Evolutionary conservation across 1,284 basidiomycete genomes (phyloP).

Genomic region (Pulveroboletus sp.): DNA sequence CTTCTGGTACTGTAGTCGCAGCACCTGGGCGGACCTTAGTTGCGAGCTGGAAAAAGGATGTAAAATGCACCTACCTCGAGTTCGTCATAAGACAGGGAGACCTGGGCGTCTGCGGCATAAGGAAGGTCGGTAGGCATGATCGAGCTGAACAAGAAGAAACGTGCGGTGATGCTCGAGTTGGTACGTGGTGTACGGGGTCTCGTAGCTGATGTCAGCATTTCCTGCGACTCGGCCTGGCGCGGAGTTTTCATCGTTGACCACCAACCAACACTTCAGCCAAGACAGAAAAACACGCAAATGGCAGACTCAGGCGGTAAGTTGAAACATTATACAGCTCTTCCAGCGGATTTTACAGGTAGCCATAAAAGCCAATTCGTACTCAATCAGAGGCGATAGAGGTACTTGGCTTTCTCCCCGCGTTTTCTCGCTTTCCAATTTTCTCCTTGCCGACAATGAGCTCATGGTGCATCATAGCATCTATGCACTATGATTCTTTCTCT

Average conservation of each 20-base stretch:
- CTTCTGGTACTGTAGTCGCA: constrained; percentile 85
- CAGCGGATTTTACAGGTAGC: constrained; percentile 33
- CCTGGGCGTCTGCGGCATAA: constrained; percentile 93
- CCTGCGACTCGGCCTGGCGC: neutral
- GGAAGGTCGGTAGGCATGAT: constrained; percentile 83
- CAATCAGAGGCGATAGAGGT: constrained; percentile 39
- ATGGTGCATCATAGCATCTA: constrained; percentile 58
- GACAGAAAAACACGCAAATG: constrained; percentile 42
- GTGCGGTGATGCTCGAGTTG: constrained; percentile 4
- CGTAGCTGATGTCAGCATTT: constrained; percentile 32
- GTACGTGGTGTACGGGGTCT: constrained; percentile 25
- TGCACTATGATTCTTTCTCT: constrained; percentile 56
- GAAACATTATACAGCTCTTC: constrained; percentile 9
- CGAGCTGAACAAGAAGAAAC: neutral
- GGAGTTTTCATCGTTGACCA: constrained; percentile 29
- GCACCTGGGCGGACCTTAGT: constrained; percentile 54
- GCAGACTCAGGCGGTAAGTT: constrained; percentile 40
- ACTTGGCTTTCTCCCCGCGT: constrained; percentile 32
- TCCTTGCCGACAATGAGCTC: constrained; percentile 45
- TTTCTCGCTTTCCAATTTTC: constrained; percentile 26
- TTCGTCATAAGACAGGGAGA: constrained; percentile 87
- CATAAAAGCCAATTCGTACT: constrained; percentile 34
- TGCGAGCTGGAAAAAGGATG: neutral
- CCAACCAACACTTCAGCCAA: constrained; percentile 26
- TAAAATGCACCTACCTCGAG: constrained; percentile 61